Evolutionary conservation across 2,329 filamentous ascomycete species (phyloP).

Genomic region (Verticillium isaacii): DNA sequence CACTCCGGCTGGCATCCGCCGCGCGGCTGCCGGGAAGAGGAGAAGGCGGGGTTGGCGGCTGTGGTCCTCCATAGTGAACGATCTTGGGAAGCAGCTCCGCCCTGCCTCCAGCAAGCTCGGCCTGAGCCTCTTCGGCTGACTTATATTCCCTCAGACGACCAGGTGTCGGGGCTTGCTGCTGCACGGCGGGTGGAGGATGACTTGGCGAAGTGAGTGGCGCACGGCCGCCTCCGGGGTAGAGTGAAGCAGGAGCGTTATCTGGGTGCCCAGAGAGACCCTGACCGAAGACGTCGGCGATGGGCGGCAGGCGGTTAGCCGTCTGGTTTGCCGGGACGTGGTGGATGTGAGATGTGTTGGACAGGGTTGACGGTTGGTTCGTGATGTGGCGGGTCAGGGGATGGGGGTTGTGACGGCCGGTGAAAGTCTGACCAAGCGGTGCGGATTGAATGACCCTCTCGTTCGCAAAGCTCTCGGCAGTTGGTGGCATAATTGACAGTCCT

Average conservation of each 20-base stretch:
- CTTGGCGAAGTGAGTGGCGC: constrained; percentile 74
- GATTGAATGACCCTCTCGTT: constrained; percentile 96
- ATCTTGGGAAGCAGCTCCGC: constrained; percentile 89
- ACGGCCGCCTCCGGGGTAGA: constrained; percentile 57
- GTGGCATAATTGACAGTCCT: constrained; percentile 90
- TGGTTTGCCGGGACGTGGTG: constrained; percentile 85
- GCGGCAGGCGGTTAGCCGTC: constrained; percentile 86
- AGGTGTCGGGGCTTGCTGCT: constrained; percentile 50
- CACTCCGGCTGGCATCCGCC: constrained; percentile 50
- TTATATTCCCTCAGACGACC: constrained; percentile 78
- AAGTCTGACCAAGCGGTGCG: constrained; percentile 88
- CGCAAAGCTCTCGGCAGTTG: constrained; percentile 86
- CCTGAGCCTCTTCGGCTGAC: constrained; percentile 92
- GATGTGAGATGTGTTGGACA: constrained; percentile 82
- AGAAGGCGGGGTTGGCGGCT: constrained; percentile 87
- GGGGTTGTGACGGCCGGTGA: constrained; percentile 81
- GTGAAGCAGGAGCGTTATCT: constrained; percentile 43
- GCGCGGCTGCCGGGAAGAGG: constrained; percentile 53
- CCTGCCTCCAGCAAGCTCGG: constrained; percentile 83
- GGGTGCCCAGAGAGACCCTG: constrained; percentile 65
- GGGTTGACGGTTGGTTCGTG: constrained; percentile 74
- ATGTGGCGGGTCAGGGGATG: constrained; percentile 73
- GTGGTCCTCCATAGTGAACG: constrained; percentile 91
- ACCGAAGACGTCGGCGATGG: constrained; percentile 91
- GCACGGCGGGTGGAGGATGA: constrained; percentile 52